These are phyloP conservation scores for Myriosclerotinia scirpicola DNA, from an alignment of 2,329 filamentous ascomycete species.

Conservation along the genomic window DNA sequence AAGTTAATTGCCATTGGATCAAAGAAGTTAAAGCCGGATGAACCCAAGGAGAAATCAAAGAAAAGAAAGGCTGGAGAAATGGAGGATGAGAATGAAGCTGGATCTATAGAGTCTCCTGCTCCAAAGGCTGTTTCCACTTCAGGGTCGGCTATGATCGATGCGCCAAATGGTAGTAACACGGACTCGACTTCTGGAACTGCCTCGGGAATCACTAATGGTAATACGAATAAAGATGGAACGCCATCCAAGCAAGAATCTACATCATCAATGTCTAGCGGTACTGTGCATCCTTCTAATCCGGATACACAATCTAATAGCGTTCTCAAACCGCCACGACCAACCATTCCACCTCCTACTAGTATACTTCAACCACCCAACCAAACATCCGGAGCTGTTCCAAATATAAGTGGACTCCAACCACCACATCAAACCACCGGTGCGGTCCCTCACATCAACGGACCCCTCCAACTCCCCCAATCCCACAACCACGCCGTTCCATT, in stretches of 20 bases:
- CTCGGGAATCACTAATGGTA: background rate
- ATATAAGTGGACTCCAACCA: slow-evolving; percentile 21
- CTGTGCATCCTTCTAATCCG: slow-evolving; percentile 25
- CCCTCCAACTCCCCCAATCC: slow-evolving; percentile 22
- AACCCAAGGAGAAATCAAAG: slow-evolving; percentile 52
- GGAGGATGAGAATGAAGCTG: slow-evolving; percentile 31
- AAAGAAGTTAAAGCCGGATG: slow-evolving; percentile 61
- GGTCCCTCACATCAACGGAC: slow-evolving; percentile 21
- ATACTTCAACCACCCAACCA: slow-evolving; percentile 23
- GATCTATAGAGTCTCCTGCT: slow-evolving; percentile 10
- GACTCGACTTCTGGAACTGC: background rate
- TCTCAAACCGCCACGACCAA: slow-evolving; percentile 23
- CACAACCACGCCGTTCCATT: slow-evolving; percentile 21
- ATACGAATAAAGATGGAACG: slow-evolving; percentile 11
- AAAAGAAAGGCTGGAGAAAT: slow-evolving; percentile 58
- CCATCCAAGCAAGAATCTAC: background rate
- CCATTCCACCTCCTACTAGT: slow-evolving; percentile 3
- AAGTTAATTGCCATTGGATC: slow-evolving; percentile 68
- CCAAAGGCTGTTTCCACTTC: slow-evolving; percentile 1
- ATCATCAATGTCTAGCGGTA: slow-evolving; percentile 2
- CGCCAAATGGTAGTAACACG: background rate
- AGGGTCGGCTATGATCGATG: background rate
- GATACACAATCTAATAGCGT: slow-evolving; percentile 26
- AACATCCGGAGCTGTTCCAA: slow-evolving; percentile 23
- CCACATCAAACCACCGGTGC: slow-evolving; percentile 24